These are phyloP conservation scores for Candida nemodendra DNA, from an alignment of 805 yeast species.

Conservation along the genomic window DNA sequence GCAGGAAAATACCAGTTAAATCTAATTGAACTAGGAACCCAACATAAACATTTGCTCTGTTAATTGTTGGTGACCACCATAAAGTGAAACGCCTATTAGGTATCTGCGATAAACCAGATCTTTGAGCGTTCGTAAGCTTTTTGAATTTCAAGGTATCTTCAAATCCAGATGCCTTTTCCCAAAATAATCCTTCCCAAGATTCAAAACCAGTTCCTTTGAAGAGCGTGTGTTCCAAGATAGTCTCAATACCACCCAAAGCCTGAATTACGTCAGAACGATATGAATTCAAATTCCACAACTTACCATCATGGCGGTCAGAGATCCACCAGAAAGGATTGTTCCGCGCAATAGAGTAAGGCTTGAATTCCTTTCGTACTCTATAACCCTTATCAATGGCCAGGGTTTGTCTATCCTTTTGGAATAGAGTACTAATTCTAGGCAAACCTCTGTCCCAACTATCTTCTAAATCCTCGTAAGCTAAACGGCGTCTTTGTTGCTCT, in stretches of 20 bases:
- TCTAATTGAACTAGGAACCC: conserved; percentile 96
- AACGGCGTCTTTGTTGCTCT: conserved; percentile 73
- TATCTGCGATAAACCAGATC: conserved; percentile 95
- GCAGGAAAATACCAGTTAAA: conserved; percentile 93
- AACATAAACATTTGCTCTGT: conserved; percentile 95
- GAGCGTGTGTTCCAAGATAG: conserved; percentile 90
- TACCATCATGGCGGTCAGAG: conserved; percentile 89
- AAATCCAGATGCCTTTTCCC: conserved; percentile 98
- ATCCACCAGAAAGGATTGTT: conserved; percentile 98
- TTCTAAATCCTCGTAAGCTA: conserved; percentile 91
- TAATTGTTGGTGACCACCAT: conserved; percentile 99
- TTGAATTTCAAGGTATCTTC: conserved; percentile 95
- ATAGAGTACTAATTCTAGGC: conserved; percentile 91
- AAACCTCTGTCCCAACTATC: conserved; percentile 96
- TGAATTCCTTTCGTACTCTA: conserved; percentile 76
- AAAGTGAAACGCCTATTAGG: conserved; percentile 96
- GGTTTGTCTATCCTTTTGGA: conserved; percentile 93
- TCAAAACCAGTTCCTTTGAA: conserved; percentile 97
- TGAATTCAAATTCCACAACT: conserved; percentile 88
- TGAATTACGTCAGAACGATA: conserved; percentile 95
- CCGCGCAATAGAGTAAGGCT: conserved; percentile 66
- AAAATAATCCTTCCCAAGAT: conserved; percentile 97
- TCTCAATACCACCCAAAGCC: conserved; percentile 95
- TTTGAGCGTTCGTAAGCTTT: conserved; percentile 94
- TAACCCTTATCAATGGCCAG: conserved; percentile 94